Percentiles rank a stretch among this genome's conserved stretches.
phyloP scores from a whole-genome alignment of 306 rosid species.

The Quercus berberidifolia region DNA sequence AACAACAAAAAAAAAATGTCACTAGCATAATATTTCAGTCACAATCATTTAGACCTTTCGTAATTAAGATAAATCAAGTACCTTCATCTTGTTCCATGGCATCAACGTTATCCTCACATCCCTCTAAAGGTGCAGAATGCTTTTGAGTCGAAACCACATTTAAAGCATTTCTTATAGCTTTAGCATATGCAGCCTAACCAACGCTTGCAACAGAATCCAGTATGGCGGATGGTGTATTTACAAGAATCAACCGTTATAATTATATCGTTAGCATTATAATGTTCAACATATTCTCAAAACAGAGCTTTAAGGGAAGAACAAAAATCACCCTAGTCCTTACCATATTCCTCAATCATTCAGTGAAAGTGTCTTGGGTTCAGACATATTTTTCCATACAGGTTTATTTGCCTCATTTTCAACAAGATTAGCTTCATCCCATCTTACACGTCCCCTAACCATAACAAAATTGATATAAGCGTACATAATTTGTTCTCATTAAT shows the following conservation, averaged over 20 bases:
- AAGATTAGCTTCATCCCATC: slow-evolving; percentile 50
- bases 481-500: neutral
- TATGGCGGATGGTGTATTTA: too few relatives aligned
- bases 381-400: slow-evolving; percentile 49
- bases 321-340: slow-evolving; percentile 18
- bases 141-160: neutral
- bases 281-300: neutral
- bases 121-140: neutral
- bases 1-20: too few relatives aligned
- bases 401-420: neutral
- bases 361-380: slow-evolving; percentile 58
- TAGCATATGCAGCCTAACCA: neutral
- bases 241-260: too few relatives aligned
- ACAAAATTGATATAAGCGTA: neutral
- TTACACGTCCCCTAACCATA: slow-evolving; percentile 32
- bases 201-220: too few relatives aligned
- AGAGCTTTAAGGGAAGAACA: neutral
- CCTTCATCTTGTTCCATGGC: slow-evolving; percentile 3
- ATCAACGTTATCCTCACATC: slow-evolving; percentile 4
- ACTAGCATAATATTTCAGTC: too few relatives aligned
- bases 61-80: neutral
- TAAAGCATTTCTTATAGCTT: slow-evolving; percentile 2
- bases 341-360: slow-evolving; percentile 39
- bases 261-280: too few relatives aligned
- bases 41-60: neutral